Evolutionary conservation across 75 land plant genomes (phyloP).

Genomic region (Pinus taeda): DNA sequence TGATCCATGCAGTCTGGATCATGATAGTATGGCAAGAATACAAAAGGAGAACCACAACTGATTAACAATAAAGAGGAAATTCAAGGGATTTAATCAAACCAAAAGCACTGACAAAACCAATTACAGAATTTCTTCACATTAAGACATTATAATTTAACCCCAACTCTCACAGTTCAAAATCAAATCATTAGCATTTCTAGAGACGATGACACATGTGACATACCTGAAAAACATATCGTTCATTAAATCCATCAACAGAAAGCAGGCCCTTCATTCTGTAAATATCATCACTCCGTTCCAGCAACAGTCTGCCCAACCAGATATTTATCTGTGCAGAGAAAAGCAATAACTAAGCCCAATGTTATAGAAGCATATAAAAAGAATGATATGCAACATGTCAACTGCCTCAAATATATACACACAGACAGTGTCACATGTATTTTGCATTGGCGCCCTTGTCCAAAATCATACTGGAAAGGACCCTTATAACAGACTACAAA

Average conservation of each 20-base stretch:
- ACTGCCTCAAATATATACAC: neutral
- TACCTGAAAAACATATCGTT: slow-evolving; percentile 97
- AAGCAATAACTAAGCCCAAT: neutral
- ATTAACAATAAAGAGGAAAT: neutral
- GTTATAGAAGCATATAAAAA: neutral
- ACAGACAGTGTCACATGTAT: neutral
- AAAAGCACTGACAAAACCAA: neutral
- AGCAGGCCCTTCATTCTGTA: slow-evolving; percentile 95
- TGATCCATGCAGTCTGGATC: neutral
- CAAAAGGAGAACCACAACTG: neutral
- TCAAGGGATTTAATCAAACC: neutral
- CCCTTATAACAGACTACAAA: no score
- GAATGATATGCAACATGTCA: neutral
- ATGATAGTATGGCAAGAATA: neutral
- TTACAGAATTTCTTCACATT: neutral
- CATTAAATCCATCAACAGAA: slow-evolving; percentile 84
- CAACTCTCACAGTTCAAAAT: neutral
- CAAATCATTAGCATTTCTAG: neutral
- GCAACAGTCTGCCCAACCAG: slow-evolving; percentile 80
- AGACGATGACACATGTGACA: neutral
- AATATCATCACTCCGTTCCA: slow-evolving; percentile 90
- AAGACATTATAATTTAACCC: neutral
- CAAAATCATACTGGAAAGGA: no score
- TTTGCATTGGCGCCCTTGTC: neutral
- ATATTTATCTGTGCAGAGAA: slow-evolving; percentile 61